These are phyloP conservation scores for Trichophyton equinum DNA, from an alignment of 2,329 filamentous ascomycete species.

Conservation along the genomic window DNA sequence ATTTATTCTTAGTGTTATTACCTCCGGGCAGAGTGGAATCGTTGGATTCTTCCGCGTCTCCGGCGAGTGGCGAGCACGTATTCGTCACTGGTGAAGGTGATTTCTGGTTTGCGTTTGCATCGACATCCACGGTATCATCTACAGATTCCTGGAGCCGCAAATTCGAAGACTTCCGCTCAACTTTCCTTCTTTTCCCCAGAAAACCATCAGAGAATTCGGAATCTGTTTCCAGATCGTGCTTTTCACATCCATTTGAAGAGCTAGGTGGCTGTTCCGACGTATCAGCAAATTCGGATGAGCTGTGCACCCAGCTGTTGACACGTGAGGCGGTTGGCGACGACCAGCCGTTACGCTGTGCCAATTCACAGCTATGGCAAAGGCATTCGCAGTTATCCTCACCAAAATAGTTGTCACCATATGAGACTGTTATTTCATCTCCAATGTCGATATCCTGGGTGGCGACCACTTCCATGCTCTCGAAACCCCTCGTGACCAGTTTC, in stretches of 20 bases:
- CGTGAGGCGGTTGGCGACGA: conserved; percentile 25
- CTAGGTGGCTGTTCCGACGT: neutral
- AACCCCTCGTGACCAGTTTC: conserved; percentile 67
- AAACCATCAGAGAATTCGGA: neutral
- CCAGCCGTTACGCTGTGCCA: conserved; percentile 69
- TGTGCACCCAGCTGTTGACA: conserved; percentile 1
- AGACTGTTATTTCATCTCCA: conserved; percentile 93
- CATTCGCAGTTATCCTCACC: conserved; percentile 92
- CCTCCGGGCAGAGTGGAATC: conserved; percentile 10
- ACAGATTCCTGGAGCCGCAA: neutral
- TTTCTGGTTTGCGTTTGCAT: neutral
- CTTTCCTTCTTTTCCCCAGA: conserved; percentile 1
- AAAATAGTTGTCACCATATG: conserved; percentile 92
- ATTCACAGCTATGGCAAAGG: conserved; percentile 78
- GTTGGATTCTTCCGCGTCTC: neutral
- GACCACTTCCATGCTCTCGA: conserved; percentile 81
- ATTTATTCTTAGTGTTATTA: neutral
- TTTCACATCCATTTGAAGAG: neutral
- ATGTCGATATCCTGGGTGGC: conserved; percentile 68
- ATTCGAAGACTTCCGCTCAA: neutral
- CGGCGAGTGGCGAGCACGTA: neutral
- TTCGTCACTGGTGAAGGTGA: neutral
- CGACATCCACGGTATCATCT: neutral
- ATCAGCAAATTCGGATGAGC: neutral
- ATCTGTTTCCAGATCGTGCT: neutral